A percentile compares a stretch with the other conserved stretches of the same genome.
Conservation (phyloP, 2,329 filamentous ascomycete genomes). For the Claviceps humidiphila region DNA sequence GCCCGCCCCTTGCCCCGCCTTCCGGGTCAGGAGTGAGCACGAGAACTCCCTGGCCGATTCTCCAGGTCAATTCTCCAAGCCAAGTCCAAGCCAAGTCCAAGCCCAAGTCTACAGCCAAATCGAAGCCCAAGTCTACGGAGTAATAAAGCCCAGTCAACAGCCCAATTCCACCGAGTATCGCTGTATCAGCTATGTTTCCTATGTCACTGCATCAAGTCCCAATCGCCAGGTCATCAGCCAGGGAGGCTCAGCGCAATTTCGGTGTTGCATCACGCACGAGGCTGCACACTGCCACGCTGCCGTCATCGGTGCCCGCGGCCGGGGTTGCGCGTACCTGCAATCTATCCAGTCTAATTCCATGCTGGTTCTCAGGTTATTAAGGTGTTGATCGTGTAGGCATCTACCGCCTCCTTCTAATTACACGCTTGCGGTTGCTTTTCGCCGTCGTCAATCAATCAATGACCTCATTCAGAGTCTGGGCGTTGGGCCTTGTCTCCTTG, state of each 20-base stretch:
- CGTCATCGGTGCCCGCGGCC: neutral
- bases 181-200: too few relatives aligned
- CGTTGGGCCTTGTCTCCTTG: neutral
- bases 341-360: neutral
- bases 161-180: too few relatives aligned
- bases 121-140: too few relatives aligned
- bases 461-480: neutral
- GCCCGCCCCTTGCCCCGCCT: neutral
- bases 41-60: too few relatives aligned
- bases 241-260: neutral
- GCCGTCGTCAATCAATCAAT: neutral
- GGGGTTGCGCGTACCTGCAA: neutral
- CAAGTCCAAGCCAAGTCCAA: too few relatives aligned
- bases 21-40: too few relatives aligned
- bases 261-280: neutral
- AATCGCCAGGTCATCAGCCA: neutral
- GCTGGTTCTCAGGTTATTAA: neutral
- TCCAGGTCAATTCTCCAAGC: too few relatives aligned
- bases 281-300: neutral
- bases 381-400: neutral
- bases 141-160: too few relatives aligned
- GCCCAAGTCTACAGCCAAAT: too few relatives aligned
- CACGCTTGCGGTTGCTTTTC: neutral
- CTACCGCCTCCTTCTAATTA: neutral
- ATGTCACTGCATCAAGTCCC: too few relatives aligned